Evolutionary conservation across 1,139 yeast genomes (phyloP), one percentile per base, ranked within the genome.

Genomic region (Yamadazyma trypodendri): DNA sequence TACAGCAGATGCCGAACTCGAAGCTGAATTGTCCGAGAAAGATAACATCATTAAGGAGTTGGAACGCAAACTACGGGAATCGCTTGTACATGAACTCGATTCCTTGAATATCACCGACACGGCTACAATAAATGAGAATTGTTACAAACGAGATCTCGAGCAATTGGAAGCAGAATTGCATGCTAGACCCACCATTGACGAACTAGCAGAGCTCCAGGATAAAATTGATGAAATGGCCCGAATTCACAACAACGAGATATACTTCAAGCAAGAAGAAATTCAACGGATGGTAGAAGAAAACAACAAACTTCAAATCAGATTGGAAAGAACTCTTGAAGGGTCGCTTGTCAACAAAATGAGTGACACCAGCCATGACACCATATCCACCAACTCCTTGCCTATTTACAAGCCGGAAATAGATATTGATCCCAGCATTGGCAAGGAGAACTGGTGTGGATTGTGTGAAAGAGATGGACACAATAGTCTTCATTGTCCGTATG

Each of bases 381-480:
- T 37, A 11, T 42, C 51, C 4, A 34, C 45, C 14, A 23, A 34
- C n/a, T 42, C 45, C 8, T 57, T 79, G 34, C 83, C 84, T 13
- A 65, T 81, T 2, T 81, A 75, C 42, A 60, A 63, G 36, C 85
- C 88, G 0, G 61, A 61, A 3, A 51, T 49, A 1, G 68, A 68
- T 25, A 54, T 65, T 2, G 96, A 87, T 54, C 84, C 92, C 1
- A 72, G 90, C 4, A 78, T 78, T 1, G 96, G 96, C 1, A 72
- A 88, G 35, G 67, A 65, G 16, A 72, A 79, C 49, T 90, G 96
- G 95, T 90, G 97, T 63, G 96, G 95, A 0, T 68, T 88, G 36
- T 90, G 97, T 63, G 97, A 90, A 59, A 67, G 88, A 39, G 82
- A 79, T 36, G 97, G 97, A 1, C 97, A 90, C 55, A 84, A 80